Percentiles rank a stretch among this genome's conserved stretches.
Evolutionary conservation across 345 rosid species (phyloP).

Genomic region (Brassica napus): DNA sequence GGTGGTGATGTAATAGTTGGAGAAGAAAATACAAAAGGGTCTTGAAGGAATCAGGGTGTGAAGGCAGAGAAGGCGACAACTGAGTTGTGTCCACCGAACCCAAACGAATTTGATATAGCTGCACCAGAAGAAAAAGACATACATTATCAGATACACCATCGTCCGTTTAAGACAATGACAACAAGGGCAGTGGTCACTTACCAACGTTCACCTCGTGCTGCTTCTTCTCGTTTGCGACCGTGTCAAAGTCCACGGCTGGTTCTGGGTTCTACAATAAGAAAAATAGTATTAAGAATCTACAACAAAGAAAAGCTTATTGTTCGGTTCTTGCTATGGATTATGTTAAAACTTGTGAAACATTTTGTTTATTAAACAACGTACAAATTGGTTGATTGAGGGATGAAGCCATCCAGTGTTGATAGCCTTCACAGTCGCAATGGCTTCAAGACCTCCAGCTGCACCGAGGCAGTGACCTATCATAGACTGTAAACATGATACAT

Average conservation of each 20-base stretch:
- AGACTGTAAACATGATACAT: constrained; percentile 52
- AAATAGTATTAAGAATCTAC: constrained; percentile 40
- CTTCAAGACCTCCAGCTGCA: constrained; percentile 98
- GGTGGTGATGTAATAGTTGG: constrained; percentile 6
- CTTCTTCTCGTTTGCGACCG: constrained; percentile 78
- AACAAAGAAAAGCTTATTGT: not conserved
- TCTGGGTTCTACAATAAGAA: constrained; percentile 63
- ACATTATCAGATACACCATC: constrained; percentile 8
- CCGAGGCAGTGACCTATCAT: constrained; percentile 99
- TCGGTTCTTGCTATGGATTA: not conserved
- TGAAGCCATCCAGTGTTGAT: constrained; percentile 96
- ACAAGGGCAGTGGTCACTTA: constrained; percentile 39
- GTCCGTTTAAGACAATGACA: not conserved
- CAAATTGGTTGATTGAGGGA: constrained; percentile 93
- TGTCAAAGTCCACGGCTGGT: constrained; percentile 86
- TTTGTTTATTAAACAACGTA: constrained; percentile 42
- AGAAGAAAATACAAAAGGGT: constrained; percentile 1
- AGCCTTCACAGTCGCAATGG: constrained; percentile 87
- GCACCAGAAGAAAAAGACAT: constrained; percentile 31
- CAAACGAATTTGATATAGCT: constrained; percentile 96
- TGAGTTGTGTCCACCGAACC: constrained; percentile 99
- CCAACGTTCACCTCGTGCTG: constrained; percentile 99
- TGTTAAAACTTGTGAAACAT: not conserved
- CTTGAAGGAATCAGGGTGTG: constrained; percentile 60
- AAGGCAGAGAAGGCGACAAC: constrained; percentile 90